These are phyloP conservation scores for Pyrus hybrid DNA, from an alignment of 331 rosid species.

Conservation along the genomic window DNA sequence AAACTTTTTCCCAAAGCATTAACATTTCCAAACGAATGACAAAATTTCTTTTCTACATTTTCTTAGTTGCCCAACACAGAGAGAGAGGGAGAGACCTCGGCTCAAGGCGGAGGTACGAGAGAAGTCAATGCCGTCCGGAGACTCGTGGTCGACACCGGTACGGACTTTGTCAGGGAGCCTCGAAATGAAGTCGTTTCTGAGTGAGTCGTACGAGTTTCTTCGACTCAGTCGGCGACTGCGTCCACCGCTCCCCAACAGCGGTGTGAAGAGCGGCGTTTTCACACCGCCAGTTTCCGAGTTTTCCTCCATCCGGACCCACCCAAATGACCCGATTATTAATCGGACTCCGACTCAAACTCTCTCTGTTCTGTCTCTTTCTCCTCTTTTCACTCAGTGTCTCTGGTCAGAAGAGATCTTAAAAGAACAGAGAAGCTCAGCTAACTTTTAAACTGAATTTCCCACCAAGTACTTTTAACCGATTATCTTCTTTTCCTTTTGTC, in stretches of 20 bases:
- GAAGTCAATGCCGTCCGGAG: conserved; percentile 17
- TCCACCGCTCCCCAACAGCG: conserved; percentile 21
- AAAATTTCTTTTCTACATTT: not conserved
- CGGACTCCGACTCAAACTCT: not conserved
- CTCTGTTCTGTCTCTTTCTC: not conserved
- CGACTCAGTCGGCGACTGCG: conserved; percentile 25
- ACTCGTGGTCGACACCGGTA: conserved; percentile 24
- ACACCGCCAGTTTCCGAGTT: conserved; percentile 5
- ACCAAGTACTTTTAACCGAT: not conserved
- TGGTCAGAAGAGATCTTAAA: not conserved
- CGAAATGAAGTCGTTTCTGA: conserved; percentile 30
- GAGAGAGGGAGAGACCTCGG: conserved; percentile 11
- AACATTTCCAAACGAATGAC: not conserved
- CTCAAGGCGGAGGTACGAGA: conserved; percentile 17
- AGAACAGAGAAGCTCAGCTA: not conserved
- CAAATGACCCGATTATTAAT: not conserved
- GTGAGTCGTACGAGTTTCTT: conserved; percentile 30
- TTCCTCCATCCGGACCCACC: conserved; percentile 12
- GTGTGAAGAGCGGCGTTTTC: not conserved
- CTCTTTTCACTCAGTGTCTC: not conserved
- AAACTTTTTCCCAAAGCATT: not conserved
- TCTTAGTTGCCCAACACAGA: not conserved
- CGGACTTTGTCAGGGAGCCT: conserved; percentile 32
- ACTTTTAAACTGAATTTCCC: not conserved
- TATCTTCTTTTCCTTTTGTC: not conserved